phyloP scores from a whole-genome alignment of 108 stramenopile species.

The Hondaea fermentalgiana region DNA sequence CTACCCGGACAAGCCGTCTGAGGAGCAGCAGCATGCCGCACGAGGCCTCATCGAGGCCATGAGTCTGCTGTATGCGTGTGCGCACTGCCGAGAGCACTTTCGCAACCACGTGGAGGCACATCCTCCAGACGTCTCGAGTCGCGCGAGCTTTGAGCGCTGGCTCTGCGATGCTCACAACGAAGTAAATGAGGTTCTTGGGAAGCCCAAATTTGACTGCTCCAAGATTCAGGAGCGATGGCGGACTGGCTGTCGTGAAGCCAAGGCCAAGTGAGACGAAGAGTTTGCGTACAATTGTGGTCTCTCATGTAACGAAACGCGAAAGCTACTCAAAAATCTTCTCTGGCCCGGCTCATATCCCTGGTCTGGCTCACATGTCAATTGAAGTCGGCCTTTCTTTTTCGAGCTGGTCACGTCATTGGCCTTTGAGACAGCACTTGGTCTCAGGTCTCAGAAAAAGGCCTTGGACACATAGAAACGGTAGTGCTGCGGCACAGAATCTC shows the following conservation, averaged over 20 bases:
- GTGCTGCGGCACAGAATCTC: no score
- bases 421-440: no score
- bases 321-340: no score
- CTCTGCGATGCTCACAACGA: conserved; percentile 42
- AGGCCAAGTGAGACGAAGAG: no score
- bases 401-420: no score
- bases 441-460: no score
- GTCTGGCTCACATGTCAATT: no score
- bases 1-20: conserved; percentile 44
- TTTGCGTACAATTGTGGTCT: no score
- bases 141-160: conserved; percentile 29
- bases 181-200: conserved; percentile 47
- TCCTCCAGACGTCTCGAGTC: conserved; percentile 36
- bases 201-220: conserved; percentile 31
- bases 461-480: no score
- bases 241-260: conserved; percentile 19
- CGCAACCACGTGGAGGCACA: conserved; percentile 16
- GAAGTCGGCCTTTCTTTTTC: no score
- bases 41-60: conserved; percentile 28
- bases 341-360: no score
- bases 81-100: conserved; percentile 48
- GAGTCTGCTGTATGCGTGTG: conserved; percentile 44
- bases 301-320: no score
- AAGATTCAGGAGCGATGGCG: conserved; percentile 37
- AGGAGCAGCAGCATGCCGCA: conserved; percentile 25